Percentiles rank a stretch among this genome's conserved stretches.
phyloP scores from a whole-genome alignment of 2,329 filamentous ascomycete species.

The Epichloe hybrida region DNA sequence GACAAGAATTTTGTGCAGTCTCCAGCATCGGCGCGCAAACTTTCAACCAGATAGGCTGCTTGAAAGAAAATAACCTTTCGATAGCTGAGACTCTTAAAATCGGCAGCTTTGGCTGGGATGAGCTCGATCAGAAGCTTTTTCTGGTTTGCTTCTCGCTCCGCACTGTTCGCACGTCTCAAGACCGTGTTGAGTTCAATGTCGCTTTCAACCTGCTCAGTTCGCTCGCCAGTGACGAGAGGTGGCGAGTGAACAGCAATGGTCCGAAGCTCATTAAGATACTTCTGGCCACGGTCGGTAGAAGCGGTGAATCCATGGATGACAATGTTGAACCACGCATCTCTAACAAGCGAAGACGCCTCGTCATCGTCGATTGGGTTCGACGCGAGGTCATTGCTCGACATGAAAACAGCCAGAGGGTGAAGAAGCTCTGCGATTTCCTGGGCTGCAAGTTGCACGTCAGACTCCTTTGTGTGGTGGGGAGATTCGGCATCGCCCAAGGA shows the following conservation, averaged over 20 bases:
- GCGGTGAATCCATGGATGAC: constrained; percentile 82
- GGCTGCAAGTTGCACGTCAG: constrained; percentile 70
- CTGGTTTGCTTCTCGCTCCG: constrained; percentile 64
- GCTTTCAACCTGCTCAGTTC: constrained; percentile 81
- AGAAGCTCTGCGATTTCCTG: constrained; percentile 80
- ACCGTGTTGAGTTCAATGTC: constrained; percentile 96
- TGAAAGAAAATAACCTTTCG: constrained; percentile 87
- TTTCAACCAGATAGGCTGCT: constrained; percentile 80
- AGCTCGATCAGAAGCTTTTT: constrained; percentile 65
- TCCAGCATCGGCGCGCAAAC: constrained; percentile 69
- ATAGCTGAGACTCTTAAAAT: constrained; percentile 75
- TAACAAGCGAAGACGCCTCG: constrained; percentile 58
- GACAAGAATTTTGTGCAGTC: constrained; percentile 81
- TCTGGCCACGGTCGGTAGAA: constrained; percentile 57
- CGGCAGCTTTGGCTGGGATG: constrained; percentile 60
- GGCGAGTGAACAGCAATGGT: constrained; percentile 78
- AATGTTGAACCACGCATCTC: constrained; percentile 97
- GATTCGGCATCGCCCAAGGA: constrained; percentile 80
- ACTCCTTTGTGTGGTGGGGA: constrained; percentile 56
- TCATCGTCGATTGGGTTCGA: constrained; percentile 42
- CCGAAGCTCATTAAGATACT: constrained; percentile 63
- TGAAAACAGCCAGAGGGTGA: constrained; percentile 70
- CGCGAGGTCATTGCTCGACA: constrained; percentile 50
- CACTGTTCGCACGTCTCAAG: constrained; percentile 70
- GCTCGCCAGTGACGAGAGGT: constrained; percentile 75